Evolutionary conservation across 768 basidiomycete genomes (phyloP).

Genomic region (Mrakia gelida): DNA sequence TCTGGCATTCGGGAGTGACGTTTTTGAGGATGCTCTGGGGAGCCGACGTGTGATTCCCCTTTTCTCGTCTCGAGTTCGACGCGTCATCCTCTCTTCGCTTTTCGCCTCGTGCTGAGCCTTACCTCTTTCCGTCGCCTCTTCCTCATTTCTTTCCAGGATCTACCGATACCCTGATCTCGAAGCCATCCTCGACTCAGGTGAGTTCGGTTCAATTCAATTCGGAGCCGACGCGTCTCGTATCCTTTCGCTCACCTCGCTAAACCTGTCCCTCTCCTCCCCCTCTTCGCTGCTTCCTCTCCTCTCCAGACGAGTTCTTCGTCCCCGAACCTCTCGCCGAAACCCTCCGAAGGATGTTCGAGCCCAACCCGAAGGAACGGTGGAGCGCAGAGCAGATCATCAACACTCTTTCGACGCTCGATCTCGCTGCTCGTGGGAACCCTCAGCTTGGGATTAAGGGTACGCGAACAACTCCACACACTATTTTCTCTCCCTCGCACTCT

Average conservation of each 20-base stretch:
- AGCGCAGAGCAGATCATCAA: conserved; percentile 38
- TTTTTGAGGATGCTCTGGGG: conserved; percentile 84
- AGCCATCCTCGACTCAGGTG: conserved; percentile 41
- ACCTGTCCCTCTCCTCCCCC: conserved; percentile 32
- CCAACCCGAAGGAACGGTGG: conserved; percentile 38
- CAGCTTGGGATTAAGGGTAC: background rate
- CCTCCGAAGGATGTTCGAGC: conserved; percentile 39
- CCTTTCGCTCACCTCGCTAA: background rate
- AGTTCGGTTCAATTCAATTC: background rate
- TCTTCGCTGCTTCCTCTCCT: conserved; percentile 14
- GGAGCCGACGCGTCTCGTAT: too few relatives aligned
- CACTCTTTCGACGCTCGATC: conserved; percentile 25
- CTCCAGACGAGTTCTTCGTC: conserved; percentile 35
- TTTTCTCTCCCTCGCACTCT: too few relatives aligned
- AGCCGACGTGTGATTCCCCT: conserved; percentile 50
- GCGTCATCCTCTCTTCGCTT: too few relatives aligned
- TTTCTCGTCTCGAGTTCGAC: too few relatives aligned
- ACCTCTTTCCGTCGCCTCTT: too few relatives aligned
- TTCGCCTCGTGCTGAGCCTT: too few relatives aligned
- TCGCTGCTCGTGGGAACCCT: background rate
- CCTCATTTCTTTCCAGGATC: conserved; percentile 34
- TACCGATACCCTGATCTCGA: conserved; percentile 44
- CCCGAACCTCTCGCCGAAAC: conserved; percentile 35
- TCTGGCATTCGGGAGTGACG: conserved; percentile 74
- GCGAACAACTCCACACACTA: too few relatives aligned